A percentile compares a stretch with the other conserved stretches of the same genome.
Evolutionary conservation across 1,284 basidiomycete genomes (phyloP).

Genomic region (Rhodotorula mucilaginosa): DNA sequence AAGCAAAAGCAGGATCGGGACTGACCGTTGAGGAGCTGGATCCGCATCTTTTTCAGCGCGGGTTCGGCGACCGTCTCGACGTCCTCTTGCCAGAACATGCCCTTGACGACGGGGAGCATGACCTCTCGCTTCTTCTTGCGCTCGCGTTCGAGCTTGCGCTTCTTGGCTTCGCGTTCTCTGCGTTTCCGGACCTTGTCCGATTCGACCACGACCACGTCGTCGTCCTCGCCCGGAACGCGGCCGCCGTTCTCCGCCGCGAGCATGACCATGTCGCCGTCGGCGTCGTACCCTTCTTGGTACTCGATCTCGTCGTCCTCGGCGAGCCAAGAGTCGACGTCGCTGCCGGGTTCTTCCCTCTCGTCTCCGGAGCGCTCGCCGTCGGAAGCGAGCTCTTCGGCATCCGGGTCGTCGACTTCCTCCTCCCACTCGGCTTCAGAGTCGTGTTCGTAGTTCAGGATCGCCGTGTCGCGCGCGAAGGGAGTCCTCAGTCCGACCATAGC

Average conservation of each 20-base stretch:
- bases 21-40: constrained; percentile 75
- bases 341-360: constrained; percentile 36
- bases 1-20: constrained; percentile 1
- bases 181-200: constrained; percentile 53
- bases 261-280: constrained; percentile 53
- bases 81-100: constrained; percentile 67
- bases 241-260: constrained; percentile 51
- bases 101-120: constrained; percentile 70
- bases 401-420: constrained; percentile 63
- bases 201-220: constrained; percentile 58
- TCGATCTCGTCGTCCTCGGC: constrained; percentile 57
- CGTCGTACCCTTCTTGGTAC: constrained; percentile 56
- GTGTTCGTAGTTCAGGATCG: constrained; percentile 72
- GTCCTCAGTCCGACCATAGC: constrained; percentile 66
- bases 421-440: constrained; percentile 86
- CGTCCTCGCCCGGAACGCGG: constrained; percentile 53
- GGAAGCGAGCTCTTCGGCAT: constrained; percentile 54
- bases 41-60: constrained; percentile 64
- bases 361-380: constrained; percentile 39
- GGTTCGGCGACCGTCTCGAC: constrained; percentile 64
- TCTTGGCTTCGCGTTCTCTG: constrained; percentile 50
- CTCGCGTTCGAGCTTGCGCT: constrained; percentile 35
- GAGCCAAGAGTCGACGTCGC: constrained; percentile 50
- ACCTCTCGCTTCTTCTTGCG: constrained; percentile 49
- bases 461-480: constrained; percentile 67